A percentile compares a stretch with the other conserved stretches of the same genome.
These are phyloP conservation scores for Polytrichum commune DNA, from an alignment of 225 moss, liverwort and hornwort species.

Conservation along the genomic window DNA sequence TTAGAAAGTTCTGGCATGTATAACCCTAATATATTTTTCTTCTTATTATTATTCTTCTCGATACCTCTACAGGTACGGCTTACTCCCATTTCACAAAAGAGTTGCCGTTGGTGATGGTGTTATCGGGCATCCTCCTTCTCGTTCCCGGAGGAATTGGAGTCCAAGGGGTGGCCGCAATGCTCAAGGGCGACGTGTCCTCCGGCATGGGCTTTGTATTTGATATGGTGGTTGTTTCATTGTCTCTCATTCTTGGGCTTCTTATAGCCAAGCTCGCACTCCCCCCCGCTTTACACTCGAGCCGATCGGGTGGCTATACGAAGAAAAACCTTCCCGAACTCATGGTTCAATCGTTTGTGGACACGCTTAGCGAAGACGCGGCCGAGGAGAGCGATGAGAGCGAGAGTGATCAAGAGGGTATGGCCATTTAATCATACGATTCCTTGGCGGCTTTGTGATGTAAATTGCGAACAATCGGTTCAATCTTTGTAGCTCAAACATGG, in stretches of 20 bases:
- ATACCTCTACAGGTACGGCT: conserved; percentile 36
- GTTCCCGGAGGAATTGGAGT: conserved; percentile 95
- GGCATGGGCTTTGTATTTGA: conserved; percentile 86
- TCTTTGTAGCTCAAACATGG: too few relatives aligned
- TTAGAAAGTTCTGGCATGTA: too few relatives aligned
- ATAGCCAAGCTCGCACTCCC: conserved; percentile 70
- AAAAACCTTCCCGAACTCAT: conserved; percentile 39
- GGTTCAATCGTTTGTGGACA: neutral
- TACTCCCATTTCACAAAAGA: conserved; percentile 66
- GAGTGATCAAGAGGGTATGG: neutral
- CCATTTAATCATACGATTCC: neutral
- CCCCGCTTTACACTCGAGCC: conserved; percentile 30
- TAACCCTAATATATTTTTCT: neutral
- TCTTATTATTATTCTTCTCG: neutral
- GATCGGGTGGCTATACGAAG: conserved; percentile 31
- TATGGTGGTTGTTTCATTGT: conserved; percentile 83
- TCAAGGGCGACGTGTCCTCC: conserved; percentile 61
- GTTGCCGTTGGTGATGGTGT: conserved; percentile 74
- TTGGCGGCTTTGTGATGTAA: too few relatives aligned
- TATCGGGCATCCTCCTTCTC: conserved; percentile 71
- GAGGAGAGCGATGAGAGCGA: neutral
- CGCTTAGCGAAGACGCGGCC: neutral
- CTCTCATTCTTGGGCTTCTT: conserved; percentile 79
- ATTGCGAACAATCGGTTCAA: too few relatives aligned
- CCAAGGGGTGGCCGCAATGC: conserved; percentile 66